A percentile compares a stretch with the other conserved stretches of the same genome.
These are phyloP conservation scores for Candida verbasci DNA, from an alignment of 805 yeast genomes.

Conservation along the genomic window DNA sequence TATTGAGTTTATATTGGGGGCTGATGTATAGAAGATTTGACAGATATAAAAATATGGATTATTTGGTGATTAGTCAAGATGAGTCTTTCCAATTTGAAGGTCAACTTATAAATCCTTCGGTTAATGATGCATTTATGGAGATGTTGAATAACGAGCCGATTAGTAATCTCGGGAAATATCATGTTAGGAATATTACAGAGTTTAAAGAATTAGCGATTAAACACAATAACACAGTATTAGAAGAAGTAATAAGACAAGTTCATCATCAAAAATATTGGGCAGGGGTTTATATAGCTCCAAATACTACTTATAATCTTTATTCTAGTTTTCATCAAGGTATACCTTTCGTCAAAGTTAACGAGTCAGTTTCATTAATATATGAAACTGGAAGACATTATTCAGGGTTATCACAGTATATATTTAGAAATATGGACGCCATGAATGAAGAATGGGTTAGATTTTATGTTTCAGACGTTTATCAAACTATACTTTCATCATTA, in stretches of 20 bases:
- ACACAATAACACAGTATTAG: conserved; percentile 16
- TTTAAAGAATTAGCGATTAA: conserved; percentile 13
- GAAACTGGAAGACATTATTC: conserved; percentile 28
- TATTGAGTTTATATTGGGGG: conserved; percentile 37
- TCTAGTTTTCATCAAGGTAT: conserved; percentile 6
- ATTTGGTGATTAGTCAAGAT: conserved; percentile 31
- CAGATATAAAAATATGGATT: conserved; percentile 23
- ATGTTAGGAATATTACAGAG: conserved; percentile 11
- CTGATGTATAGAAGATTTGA: conserved; percentile 22
- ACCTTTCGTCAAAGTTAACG: conserved; percentile 11
- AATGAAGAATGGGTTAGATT: conserved; percentile 18
- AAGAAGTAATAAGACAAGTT: conserved; percentile 16
- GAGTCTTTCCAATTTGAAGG: conserved; percentile 14
- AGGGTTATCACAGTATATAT: conserved; percentile 27
- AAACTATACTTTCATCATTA: conserved; percentile 13
- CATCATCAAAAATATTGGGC: conserved; percentile 30
- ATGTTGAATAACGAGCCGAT: conserved; percentile 10
- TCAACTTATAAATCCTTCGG: conserved; percentile 14
- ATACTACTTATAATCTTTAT: conserved; percentile 22
- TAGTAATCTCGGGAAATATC: conserved; percentile 16
- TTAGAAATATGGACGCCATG: conserved; percentile 15
- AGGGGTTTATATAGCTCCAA: conserved; percentile 20
- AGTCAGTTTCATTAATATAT: conserved; percentile 17
- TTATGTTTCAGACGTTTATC: conserved; percentile 18
- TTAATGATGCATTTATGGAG: conserved; percentile 15